Percentiles rank a stretch among this genome's conserved stretches.
Conservation (phyloP, 805 yeast species). For the Danielia reshetovae region DNA sequence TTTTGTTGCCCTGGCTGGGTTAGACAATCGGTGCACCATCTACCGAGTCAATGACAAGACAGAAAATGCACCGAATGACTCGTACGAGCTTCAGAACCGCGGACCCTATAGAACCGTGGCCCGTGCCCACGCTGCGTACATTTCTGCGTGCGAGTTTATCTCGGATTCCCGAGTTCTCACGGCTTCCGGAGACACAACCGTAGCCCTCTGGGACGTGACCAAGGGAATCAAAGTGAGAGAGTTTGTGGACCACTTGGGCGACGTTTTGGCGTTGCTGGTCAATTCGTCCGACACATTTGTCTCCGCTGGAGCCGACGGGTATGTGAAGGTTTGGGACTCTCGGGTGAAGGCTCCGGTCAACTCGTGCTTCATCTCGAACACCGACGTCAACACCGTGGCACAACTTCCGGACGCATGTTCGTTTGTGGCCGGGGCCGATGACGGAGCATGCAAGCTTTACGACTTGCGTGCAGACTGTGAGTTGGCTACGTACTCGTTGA, state of each 20-base stretch:
- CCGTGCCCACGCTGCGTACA: constrained; percentile 77
- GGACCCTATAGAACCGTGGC: constrained; percentile 6
- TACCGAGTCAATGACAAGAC: constrained; percentile 36
- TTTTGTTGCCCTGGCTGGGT: constrained; percentile 75
- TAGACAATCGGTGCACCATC: constrained; percentile 74
- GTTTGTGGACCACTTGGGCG: constrained; percentile 68
- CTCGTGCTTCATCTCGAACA: constrained; percentile 50
- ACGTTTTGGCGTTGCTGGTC: constrained; percentile 50
- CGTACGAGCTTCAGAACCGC: constrained; percentile 10
- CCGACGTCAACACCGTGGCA: constrained; percentile 59
- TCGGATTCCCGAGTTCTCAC: constrained; percentile 56
- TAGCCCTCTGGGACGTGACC: constrained; percentile 74
- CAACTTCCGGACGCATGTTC: constrained; percentile 70
- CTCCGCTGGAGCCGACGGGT: constrained; percentile 68
- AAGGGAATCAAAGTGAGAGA: constrained; percentile 51
- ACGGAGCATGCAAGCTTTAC: constrained; percentile 63
- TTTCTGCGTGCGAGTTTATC: constrained; percentile 71
- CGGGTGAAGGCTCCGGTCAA: constrained; percentile 42
- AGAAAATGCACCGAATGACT: neutral
- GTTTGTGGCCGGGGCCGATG: constrained; percentile 75
- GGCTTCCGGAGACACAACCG: constrained; percentile 78
- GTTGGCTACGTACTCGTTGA: constrained; percentile 45
- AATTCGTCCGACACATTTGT: constrained; percentile 34
- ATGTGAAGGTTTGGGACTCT: constrained; percentile 62
- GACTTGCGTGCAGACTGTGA: constrained; percentile 78